Conservation (phyloP, 768 basidiomycete species). For the Podaxis sp. region DNA sequence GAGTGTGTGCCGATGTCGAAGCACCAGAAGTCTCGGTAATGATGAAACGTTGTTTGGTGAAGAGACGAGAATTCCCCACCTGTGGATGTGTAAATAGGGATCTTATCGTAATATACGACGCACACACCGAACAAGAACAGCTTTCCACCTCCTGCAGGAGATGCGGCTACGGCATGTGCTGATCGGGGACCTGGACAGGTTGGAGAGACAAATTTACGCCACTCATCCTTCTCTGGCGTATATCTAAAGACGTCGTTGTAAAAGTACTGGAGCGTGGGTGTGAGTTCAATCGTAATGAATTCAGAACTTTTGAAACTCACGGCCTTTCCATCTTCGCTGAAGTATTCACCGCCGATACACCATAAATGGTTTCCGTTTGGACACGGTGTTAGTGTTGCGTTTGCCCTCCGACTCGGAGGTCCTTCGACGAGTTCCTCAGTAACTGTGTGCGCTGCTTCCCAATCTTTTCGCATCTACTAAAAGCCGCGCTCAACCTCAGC, state of each 20-base stretch:
- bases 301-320: conserved; percentile 30
- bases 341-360: conserved; percentile 85
- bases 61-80: conserved; percentile 86
- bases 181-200: conserved; percentile 86
- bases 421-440: conserved; percentile 82
- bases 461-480: conserved; percentile 75
- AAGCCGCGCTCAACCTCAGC: conserved; percentile 8
- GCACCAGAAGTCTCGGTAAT: conserved; percentile 86
- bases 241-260: conserved; percentile 89
- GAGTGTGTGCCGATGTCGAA: conserved; percentile 75
- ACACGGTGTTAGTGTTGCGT: conserved; percentile 76
- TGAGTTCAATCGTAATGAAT: not conserved
- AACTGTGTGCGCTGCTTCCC: conserved; percentile 79
- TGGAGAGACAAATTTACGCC: conserved; percentile 80
- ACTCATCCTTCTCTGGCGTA: conserved; percentile 88
- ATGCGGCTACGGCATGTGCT: conserved; percentile 77
- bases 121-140: conserved; percentile 71
- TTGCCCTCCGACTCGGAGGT: conserved; percentile 79
- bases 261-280: conserved; percentile 52
- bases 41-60: conserved; percentile 80
- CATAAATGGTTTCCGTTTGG: conserved; percentile 79
- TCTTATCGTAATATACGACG: not conserved
- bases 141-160: conserved; percentile 79
- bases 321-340: conserved; percentile 80
- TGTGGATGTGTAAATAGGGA: conserved; percentile 18